Conservation (phyloP, 129 eudicot species). For the Dittrichia graveolens region DNA sequence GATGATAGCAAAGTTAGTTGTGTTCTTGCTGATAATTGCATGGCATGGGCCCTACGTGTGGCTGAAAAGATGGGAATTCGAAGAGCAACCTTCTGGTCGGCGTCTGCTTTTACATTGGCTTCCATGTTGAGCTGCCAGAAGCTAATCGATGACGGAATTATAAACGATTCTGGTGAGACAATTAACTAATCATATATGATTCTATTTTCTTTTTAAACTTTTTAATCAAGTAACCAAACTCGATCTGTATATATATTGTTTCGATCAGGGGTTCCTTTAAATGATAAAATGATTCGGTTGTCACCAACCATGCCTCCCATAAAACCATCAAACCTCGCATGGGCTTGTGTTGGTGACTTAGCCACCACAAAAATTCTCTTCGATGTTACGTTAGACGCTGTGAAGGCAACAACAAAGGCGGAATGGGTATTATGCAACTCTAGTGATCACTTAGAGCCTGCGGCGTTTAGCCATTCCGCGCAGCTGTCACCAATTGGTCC, state of each 20-base stretch:
- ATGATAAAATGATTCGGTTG: constrained; percentile 30
- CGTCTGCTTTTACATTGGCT: constrained; percentile 34
- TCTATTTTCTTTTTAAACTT: neutral
- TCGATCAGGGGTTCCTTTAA: constrained; percentile 39
- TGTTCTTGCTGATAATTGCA: constrained; percentile 47
- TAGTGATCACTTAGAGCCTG: constrained; percentile 28
- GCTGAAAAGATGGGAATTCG: constrained; percentile 40
- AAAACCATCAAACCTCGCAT: constrained; percentile 32
- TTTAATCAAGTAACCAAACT: neutral
- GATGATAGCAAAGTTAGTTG: constrained; percentile 32
- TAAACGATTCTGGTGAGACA: constrained; percentile 39
- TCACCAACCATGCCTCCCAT: constrained; percentile 39
- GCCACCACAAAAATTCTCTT: constrained; percentile 19
- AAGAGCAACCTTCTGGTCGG: constrained; percentile 33
- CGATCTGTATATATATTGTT: neutral
- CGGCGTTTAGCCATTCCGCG: constrained; percentile 26
- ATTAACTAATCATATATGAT: neutral
- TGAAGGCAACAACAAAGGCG: constrained; percentile 16
- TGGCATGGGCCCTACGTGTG: constrained; percentile 32
- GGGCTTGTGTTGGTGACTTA: constrained; percentile 31
- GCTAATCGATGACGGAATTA: constrained; percentile 38
- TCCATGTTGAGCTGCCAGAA: constrained; percentile 32
- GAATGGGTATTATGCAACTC: constrained; percentile 35
- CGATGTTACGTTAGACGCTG: constrained; percentile 6
- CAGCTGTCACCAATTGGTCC: constrained; percentile 52